Evolutionary conservation across 768 basidiomycete species (phyloP), one percentile per base, ranked within the genome.

Genomic region (Amylocystis lapponica): DNA sequence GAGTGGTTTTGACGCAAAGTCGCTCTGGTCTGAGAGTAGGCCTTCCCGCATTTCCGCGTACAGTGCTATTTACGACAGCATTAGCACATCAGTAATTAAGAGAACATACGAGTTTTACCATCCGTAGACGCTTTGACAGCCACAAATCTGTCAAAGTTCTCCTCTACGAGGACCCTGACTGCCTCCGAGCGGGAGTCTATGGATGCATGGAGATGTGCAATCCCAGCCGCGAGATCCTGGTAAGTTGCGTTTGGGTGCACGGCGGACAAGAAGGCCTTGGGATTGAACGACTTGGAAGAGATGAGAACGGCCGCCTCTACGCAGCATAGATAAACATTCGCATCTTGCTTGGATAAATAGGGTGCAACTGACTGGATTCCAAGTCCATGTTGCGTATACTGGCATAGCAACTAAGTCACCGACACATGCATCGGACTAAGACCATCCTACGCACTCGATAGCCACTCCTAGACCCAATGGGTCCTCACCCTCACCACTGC

Each of bases 91-190:
- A n/a, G n/a, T n/a, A n/a, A n/a, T n/a, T n/a, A n/a, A n/a, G n/a
- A n/a, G n/a, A n/a, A n/a, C n/a, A n/a, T n/a, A n/a, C n/a, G n/a
- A 30, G 21, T 43, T 68, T 41, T 62, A 93, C 94, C 86, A 64
- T 95, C 94, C n/a, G 89, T 95, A 8, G 87, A 88, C 8, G 90
- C 89, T 57, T 99, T 99, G 43, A 99, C 95, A 3, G 90, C 88
- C 14, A 98, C 95, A 56, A 98, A 99, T 11, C 92, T 76, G 66
- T 98, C 94, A 63, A 98, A 97, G 63, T 98, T 96, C 54, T 97
- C 92, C 61, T 97, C 94, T 9, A 99, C 96, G 25, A 99, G 74
- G 17, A 94, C 79, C 30, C 93, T 75, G 44, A 98, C 83, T n/a
- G 94, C 96, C 52, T 94, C 89, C 1, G 92, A 94, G 33, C 94